Evolutionary conservation across 164 flowering plant genomes (phyloP), one percentile per base, ranked within the genome.

Genomic region (Stephania cephalantha): DNA sequence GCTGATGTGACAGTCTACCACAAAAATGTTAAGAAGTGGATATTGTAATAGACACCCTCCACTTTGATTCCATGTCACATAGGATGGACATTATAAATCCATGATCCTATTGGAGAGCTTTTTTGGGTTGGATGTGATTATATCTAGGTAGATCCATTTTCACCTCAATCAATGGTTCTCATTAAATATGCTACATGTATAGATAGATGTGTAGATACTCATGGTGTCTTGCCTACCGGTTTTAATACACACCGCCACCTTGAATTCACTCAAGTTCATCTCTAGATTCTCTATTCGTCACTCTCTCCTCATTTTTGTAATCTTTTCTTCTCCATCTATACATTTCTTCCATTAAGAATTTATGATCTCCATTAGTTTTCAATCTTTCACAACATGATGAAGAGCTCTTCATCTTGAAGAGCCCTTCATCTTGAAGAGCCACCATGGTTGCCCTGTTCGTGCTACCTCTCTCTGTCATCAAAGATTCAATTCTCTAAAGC

Each of bases 211-310:
- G 4, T 35, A 35, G 3, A 35, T 35, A 35, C 9, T 50, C 85
- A 86, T 81, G 85, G 83, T 82, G 71, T 78, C 85, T 76, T 74
- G 87, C 79, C 65, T 78, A 61, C 73, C 80, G 67, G 68, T 71
- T 73, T 76, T 71, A 66, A 48, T 72, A 67, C 79, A 72, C 48
- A 45, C 12, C 55, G 11, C 0, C 55, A 8, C 0, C 55, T 50
- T 35, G 3, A 25, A 25, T 35, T 35, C 1, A 35, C 1, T 2
- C 48, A 73, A 69, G 63, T 42, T 71, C 35, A 68, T 31, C 65
- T 31, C 45, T 35, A 35, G 1, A 35, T 66, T 46, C 29, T 35
- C 17, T 42, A 9, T n/a, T 20, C 9, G 58, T 58, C 7, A 31
- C 15, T 22, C 25, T 74, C 9, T 72, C 55, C 64, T 53, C 70